phyloP scores from a whole-genome alignment of 2,329 filamentous ascomycete species.

The Phoma sp. region DNA sequence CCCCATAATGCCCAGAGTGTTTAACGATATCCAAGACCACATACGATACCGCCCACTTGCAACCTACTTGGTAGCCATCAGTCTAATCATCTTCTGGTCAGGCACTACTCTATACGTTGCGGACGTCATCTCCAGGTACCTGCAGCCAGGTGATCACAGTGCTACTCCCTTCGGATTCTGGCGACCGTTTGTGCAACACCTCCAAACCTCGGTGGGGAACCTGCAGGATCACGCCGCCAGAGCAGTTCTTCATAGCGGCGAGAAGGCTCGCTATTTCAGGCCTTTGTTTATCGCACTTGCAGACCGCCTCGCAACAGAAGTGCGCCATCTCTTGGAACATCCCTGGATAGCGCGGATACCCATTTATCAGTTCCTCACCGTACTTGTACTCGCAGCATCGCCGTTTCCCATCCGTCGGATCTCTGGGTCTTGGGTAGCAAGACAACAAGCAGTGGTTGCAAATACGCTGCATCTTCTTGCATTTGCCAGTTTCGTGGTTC shows the following conservation, averaged over 20 bases:
- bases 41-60: conserved; percentile 31
- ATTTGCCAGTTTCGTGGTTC: conserved; percentile 31
- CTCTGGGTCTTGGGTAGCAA: conserved; percentile 30
- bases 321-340: conserved; percentile 13
- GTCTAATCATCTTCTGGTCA: conserved; percentile 28
- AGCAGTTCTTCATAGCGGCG: conserved; percentile 9
- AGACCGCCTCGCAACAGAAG: conserved; percentile 17
- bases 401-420: conserved; percentile 20
- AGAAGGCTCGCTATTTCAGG: conserved; percentile 11
- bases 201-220: conserved; percentile 16
- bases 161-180: conserved; percentile 12
- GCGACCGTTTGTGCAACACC: conserved; percentile 22
- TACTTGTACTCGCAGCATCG: conserved; percentile 29
- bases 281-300: conserved; percentile 15
- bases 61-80: conserved; percentile 18
- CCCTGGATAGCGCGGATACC: conserved; percentile 27
- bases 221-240: conserved; percentile 19
- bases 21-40: conserved; percentile 30
- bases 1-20: conserved; percentile 28
- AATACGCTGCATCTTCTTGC: conserved; percentile 31
- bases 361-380: conserved; percentile 25
- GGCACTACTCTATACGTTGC: conserved; percentile 27
- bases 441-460: conserved; percentile 27
- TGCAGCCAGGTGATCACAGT: conserved; percentile 5
- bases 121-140: conserved; percentile 5